Percentiles rank a stretch among this genome's conserved stretches.
These are phyloP conservation scores for Circinella minor DNA, from an alignment of 371 early-diverging fungal genomes.

Conservation along the genomic window DNA sequence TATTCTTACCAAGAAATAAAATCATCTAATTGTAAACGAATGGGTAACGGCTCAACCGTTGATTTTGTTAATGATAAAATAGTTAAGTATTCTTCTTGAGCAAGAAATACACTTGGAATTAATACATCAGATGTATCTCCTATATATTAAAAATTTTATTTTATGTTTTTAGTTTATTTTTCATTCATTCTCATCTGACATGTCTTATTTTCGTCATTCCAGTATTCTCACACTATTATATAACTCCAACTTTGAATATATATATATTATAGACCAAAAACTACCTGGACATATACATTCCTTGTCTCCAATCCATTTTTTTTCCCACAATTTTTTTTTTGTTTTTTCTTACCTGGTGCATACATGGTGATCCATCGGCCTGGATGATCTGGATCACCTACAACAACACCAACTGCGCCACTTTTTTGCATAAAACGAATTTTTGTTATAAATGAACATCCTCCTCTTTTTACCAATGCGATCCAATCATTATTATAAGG, in stretches of 20 bases:
- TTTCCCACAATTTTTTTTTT: conserved; percentile 1
- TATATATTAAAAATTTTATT: conserved; percentile 22
- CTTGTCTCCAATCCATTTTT: background rate
- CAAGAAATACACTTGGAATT: conserved; percentile 79
- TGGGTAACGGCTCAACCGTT: conserved; percentile 35
- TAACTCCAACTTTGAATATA: too few relatives aligned
- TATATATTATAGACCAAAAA: too few relatives aligned
- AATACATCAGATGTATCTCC: conserved; percentile 74
- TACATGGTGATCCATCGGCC: conserved; percentile 87
- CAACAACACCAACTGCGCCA: conserved; percentile 88
- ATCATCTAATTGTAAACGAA: conserved; percentile 35
- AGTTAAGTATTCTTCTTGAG: conserved; percentile 64
- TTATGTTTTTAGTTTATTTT: too few relatives aligned
- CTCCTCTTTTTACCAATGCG: conserved; percentile 83
- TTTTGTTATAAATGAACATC: conserved; percentile 87
- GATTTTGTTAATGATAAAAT: conserved; percentile 47
- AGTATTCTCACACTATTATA: too few relatives aligned
- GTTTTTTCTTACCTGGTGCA: conserved; percentile 60
- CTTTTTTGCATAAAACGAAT: conserved; percentile 86
- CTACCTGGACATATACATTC: too few relatives aligned
- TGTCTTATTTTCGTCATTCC: too few relatives aligned
- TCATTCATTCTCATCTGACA: too few relatives aligned
- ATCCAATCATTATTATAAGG: conserved; percentile 65
- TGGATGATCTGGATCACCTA: conserved; percentile 79
- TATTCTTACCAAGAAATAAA: conserved; percentile 39